A percentile compares a stretch with the other conserved stretches of the same genome.
Evolutionary conservation across 352 stramenopile species (phyloP).

Genomic region (Plasmopara muralis): DNA sequence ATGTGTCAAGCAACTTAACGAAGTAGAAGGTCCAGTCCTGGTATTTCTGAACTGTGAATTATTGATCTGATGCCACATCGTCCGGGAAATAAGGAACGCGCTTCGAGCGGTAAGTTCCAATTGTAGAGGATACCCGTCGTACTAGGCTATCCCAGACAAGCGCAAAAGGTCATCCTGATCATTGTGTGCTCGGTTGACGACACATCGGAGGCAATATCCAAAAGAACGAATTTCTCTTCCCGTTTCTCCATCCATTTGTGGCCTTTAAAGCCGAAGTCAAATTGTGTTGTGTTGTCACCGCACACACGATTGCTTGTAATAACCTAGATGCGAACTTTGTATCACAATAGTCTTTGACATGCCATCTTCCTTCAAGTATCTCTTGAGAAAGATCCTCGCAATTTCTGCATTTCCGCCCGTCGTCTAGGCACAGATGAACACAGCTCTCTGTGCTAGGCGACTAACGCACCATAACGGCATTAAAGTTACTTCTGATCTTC

Average conservation of each 20-base stretch:
- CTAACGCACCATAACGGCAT: conserved; percentile 1
- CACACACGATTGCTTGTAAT: neutral
- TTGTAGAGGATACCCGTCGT: too few relatives aligned
- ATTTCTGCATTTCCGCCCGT: neutral
- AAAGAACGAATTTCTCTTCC: conserved; percentile 9
- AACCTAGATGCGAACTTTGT: neutral
- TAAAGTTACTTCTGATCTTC: neutral
- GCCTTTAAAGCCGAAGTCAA: neutral
- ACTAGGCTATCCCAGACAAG: too few relatives aligned
- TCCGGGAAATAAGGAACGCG: too few relatives aligned
- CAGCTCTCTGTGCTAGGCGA: neutral
- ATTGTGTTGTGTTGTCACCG: neutral
- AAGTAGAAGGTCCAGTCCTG: too few relatives aligned
- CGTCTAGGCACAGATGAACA: neutral
- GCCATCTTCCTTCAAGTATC: neutral
- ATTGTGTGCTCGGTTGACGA: too few relatives aligned
- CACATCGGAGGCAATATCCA: conserved; percentile 4
- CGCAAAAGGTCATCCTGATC: too few relatives aligned
- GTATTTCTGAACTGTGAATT: too few relatives aligned
- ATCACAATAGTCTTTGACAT: neutral
- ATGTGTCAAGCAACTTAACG: too few relatives aligned
- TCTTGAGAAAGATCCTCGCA: neutral
- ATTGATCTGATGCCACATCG: too few relatives aligned
- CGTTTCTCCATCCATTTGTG: conserved; percentile 1
- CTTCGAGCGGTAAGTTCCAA: too few relatives aligned